A percentile compares a stretch with the other conserved stretches of the same genome.
Conservation (phyloP, 73 alveolate genomes). For the Paramecium tetraurelia region DNA sequence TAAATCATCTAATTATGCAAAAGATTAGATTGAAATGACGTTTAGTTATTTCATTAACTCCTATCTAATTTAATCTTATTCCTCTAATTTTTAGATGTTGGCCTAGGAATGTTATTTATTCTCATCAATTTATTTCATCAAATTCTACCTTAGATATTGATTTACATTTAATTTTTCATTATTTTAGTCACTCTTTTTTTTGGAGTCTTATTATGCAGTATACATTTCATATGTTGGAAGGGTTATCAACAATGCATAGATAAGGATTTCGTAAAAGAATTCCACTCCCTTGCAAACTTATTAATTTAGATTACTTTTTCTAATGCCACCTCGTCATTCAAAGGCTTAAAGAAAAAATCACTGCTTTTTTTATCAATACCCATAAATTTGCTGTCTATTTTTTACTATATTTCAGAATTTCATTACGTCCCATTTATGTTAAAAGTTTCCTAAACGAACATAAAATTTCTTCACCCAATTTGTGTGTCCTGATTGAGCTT, state of each 20-base stretch:
- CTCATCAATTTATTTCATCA: background rate
- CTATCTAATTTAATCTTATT: background rate
- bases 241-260: slow-evolving; percentile 24
- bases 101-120: background rate
- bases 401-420: slow-evolving; percentile 49
- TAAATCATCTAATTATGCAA: background rate
- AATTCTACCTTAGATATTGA: background rate
- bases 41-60: background rate
- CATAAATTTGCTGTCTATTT: slow-evolving; percentile 50
- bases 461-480: slow-evolving; percentile 21
- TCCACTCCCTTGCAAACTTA: slow-evolving; percentile 55
- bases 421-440: slow-evolving; percentile 50
- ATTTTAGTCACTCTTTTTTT: slow-evolving; percentile 45
- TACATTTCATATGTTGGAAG: slow-evolving; percentile 52
- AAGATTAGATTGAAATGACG: background rate
- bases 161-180: background rate
- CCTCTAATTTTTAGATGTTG: background rate
- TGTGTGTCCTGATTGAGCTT: background rate
- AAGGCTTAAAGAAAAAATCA: slow-evolving; percentile 49
- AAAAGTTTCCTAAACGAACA: slow-evolving; percentile 39
- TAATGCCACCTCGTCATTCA: slow-evolving; percentile 53
- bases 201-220: slow-evolving; percentile 17
- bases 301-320: slow-evolving; percentile 45
- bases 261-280: slow-evolving; percentile 53
- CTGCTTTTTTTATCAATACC: slow-evolving; percentile 47